These are phyloP conservation scores for Botryosphaeria dothidea DNA, from an alignment of 2,329 filamentous ascomycete genomes.

Conservation along the genomic window DNA sequence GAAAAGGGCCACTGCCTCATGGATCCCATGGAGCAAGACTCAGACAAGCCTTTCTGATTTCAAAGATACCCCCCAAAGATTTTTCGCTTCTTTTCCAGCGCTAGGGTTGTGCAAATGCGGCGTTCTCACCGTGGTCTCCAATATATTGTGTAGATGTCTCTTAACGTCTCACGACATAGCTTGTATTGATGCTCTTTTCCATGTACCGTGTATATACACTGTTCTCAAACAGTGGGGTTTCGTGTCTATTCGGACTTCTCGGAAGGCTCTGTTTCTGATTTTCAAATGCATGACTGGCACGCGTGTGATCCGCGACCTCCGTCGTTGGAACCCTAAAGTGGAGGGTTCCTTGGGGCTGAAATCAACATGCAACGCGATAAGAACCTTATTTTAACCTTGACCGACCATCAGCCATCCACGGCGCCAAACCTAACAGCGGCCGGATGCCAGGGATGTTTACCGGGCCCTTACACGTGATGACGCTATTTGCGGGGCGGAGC, in stretches of 20 bases:
- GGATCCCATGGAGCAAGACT: slow-evolving; percentile 23
- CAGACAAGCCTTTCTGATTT: slow-evolving; percentile 11
- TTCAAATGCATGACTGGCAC: background rate
- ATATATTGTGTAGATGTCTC: background rate
- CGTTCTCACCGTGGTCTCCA: background rate
- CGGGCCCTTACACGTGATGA: background rate
- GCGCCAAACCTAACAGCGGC: background rate
- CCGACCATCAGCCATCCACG: background rate
- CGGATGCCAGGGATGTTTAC: background rate
- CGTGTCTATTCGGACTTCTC: background rate
- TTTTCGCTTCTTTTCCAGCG: background rate
- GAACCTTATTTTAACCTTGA: background rate
- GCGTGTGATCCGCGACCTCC: background rate
- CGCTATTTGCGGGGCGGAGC: background rate
- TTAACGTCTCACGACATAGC: background rate
- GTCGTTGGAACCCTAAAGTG: background rate
- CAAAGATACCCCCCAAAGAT: background rate
- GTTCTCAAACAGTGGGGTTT: background rate
- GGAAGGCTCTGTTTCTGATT: background rate
- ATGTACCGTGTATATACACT: background rate
- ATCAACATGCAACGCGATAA: background rate
- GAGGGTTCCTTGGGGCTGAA: background rate
- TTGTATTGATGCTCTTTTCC: too few relatives aligned
- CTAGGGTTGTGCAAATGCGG: background rate
- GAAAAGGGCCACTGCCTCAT: slow-evolving; percentile 29